Percentiles rank a stretch among this genome's conserved stretches.
Evolutionary conservation across 306 rosid species (phyloP).

Genomic region (Dicorynia guianensis): DNA sequence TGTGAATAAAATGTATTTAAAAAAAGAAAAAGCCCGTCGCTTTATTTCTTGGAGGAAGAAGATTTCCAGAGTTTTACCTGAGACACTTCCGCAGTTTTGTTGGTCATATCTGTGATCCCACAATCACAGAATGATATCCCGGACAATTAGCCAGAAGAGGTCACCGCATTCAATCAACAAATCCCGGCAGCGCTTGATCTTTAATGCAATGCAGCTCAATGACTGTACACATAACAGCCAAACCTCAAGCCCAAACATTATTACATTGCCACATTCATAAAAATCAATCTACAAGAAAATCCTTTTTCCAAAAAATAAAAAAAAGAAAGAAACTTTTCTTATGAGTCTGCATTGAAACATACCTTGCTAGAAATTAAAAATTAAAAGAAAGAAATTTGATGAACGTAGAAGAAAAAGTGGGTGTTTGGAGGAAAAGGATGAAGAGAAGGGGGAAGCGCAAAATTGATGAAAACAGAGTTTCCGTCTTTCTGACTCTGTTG

Average conservation of each 20-base stretch:
- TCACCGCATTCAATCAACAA: slow-evolving; percentile 45
- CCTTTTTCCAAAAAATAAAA: background rate
- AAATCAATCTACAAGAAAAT: background rate
- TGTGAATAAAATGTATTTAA: background rate
- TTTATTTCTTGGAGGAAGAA: background rate
- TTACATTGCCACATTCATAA: background rate
- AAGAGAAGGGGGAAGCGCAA: slow-evolving; percentile 31
- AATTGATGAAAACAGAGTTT: slow-evolving; percentile 31
- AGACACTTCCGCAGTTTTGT: slow-evolving; percentile 61
- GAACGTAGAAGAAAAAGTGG: slow-evolving; percentile 1
- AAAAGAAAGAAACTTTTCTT: background rate
- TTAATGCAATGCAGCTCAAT: slow-evolving; percentile 42
- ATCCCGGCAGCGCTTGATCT: slow-evolving; percentile 47
- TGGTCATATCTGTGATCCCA: slow-evolving; percentile 74
- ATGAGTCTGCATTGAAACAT: slow-evolving; percentile 9
- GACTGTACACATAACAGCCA: slow-evolving; percentile 4
- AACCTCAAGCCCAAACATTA: background rate
- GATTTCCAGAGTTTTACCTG: slow-evolving; percentile 51
- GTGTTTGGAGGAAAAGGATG: slow-evolving; percentile 11
- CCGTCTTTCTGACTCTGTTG: slow-evolving; percentile 7
- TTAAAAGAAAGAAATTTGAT: background rate
- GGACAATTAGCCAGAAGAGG: slow-evolving; percentile 40
- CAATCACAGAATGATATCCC: slow-evolving; percentile 61
- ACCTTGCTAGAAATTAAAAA: slow-evolving; percentile 28
- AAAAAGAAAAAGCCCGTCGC: background rate